phyloP scores from a whole-genome alignment of 768 basidiomycete species.

The Boletellus emodensis region DNA sequence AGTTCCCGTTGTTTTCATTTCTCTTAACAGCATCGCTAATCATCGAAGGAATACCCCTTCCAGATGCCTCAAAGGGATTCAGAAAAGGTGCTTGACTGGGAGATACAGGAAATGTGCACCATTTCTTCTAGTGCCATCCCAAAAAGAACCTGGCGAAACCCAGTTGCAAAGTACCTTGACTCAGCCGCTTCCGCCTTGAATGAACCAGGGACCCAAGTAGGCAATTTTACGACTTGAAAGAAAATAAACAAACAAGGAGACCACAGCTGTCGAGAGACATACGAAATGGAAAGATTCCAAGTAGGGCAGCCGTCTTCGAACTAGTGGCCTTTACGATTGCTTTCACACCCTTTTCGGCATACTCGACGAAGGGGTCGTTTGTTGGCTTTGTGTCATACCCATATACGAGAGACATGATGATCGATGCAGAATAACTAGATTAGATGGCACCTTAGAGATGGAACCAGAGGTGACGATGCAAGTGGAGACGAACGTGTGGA shows the following conservation, averaged over 20 bases:
- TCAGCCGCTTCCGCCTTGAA: slow-evolving; percentile 18
- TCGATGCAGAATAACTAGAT: slow-evolving; percentile 25
- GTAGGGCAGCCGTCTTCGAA: slow-evolving; percentile 20
- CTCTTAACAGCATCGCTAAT: slow-evolving; percentile 17
- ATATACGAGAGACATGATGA: slow-evolving; percentile 27
- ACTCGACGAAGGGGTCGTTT: slow-evolving; percentile 21
- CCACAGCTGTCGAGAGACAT: slow-evolving; percentile 1
- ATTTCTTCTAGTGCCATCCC: slow-evolving; percentile 21
- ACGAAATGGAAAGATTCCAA: slow-evolving; percentile 27
- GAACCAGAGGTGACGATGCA: background rate
- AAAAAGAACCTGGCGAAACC: slow-evolving; percentile 21
- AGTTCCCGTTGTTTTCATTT: slow-evolving; percentile 16
- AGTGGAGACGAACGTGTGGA: slow-evolving; percentile 19
- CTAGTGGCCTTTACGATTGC: slow-evolving; percentile 14
- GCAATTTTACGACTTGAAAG: slow-evolving; percentile 20
- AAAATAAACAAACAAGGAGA: background rate
- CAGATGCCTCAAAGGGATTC: slow-evolving; percentile 13
- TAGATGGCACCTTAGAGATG: background rate
- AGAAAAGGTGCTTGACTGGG: background rate
- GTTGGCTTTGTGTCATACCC: slow-evolving; percentile 19
- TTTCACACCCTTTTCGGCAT: slow-evolving; percentile 15
- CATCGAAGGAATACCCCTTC: slow-evolving; percentile 16
- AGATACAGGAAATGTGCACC: slow-evolving; percentile 5
- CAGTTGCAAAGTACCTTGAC: slow-evolving; percentile 12
- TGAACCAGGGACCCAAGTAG: slow-evolving; percentile 25